Percentiles rank a stretch among this genome's conserved stretches.
These are phyloP conservation scores for Suillus variegatus DNA, from an alignment of 768 basidiomycete species.

Conservation along the genomic window DNA sequence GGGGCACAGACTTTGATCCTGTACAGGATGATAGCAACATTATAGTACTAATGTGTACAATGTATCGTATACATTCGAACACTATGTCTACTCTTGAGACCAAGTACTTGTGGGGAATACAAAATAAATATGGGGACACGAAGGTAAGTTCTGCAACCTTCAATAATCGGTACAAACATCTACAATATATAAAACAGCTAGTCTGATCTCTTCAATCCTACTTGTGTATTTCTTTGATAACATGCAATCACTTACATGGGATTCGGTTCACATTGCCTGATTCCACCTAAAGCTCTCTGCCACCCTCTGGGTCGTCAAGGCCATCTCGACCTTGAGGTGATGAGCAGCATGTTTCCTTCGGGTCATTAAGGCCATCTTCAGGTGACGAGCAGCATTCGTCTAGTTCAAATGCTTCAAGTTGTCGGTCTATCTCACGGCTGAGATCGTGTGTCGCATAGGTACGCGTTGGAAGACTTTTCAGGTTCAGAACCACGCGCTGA, in stretches of 20 bases:
- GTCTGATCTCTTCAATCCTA: background rate
- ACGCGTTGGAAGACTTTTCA: constrained; percentile 11
- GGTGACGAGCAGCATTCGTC: background rate
- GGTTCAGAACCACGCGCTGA: constrained; percentile 27
- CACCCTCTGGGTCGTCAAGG: background rate
- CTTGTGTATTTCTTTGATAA: background rate
- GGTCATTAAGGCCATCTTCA: background rate
- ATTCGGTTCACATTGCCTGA: background rate
- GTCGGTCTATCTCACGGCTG: constrained; percentile 20
- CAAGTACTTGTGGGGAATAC: background rate
- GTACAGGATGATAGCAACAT: background rate
- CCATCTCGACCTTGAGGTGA: background rate
- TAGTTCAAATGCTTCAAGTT: constrained; percentile 8
- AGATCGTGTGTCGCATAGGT: constrained; percentile 15
- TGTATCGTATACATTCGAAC: background rate
- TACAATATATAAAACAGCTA: background rate
- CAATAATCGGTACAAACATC: background rate
- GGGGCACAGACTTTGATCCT: background rate
- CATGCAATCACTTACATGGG: background rate
- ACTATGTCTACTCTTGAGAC: background rate
- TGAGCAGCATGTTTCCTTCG: background rate
- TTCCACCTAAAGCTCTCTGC: background rate
- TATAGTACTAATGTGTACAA: background rate
- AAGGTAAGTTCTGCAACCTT: background rate
- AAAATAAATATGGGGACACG: background rate